Evolutionary conservation across 495 filamentous ascomycete species (phyloP).

Genomic region (Cercophora scortea): DNA sequence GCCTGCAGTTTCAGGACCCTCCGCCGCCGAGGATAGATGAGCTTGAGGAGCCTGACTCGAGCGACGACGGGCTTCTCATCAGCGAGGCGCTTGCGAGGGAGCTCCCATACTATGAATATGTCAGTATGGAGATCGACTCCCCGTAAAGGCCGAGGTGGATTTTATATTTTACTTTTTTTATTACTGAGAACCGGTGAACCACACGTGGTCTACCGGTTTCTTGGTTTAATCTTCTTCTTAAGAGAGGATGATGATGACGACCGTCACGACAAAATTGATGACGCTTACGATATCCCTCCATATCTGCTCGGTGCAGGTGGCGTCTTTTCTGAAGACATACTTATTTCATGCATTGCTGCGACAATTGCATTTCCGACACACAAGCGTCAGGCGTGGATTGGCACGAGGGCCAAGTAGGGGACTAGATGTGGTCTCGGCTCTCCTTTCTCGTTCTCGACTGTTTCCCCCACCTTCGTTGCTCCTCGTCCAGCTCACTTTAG

Average conservation of each 20-base stretch:
- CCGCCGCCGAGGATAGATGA: conserved; percentile 44
- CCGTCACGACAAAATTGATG: conserved; percentile 4
- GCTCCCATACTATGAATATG: conserved; percentile 39
- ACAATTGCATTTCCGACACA: background rate
- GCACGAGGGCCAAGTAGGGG: background rate
- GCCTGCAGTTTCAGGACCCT: conserved; percentile 41
- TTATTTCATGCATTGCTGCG: background rate
- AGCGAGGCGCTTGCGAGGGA: conserved; percentile 36
- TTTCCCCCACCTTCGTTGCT: no score
- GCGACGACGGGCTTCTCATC: conserved; percentile 39
- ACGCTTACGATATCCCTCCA: background rate
- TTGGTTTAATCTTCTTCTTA: background rate
- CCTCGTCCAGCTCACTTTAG: no score
- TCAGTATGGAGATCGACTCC: conserved; percentile 40
- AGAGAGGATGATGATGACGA: conserved; percentile 3
- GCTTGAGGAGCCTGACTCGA: conserved; percentile 42
- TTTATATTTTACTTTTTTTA: background rate
- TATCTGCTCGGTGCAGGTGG: background rate
- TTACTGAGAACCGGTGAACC: no score
- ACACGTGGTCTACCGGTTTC: background rate
- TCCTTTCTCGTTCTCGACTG: no score
- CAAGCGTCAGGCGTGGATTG: background rate
- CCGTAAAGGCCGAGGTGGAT: conserved; percentile 15
- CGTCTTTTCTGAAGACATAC: background rate
- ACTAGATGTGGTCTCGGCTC: background rate